Evolutionary conservation across 225 moss, liverwort and hornwort species (phyloP).

Genomic region (Bryum argenteum): DNA sequence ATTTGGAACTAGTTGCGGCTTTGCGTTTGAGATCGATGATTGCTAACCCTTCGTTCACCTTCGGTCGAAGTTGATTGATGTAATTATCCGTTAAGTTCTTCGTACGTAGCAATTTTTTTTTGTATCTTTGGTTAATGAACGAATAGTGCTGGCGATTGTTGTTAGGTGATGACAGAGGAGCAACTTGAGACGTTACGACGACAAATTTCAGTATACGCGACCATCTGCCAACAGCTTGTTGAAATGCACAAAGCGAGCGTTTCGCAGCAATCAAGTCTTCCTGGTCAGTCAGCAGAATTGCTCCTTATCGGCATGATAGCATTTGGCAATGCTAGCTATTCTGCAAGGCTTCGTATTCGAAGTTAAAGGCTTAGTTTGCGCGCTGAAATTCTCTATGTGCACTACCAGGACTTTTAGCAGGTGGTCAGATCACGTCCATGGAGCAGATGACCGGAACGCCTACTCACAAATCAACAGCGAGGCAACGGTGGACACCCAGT

Average conservation of each 20-base stretch:
- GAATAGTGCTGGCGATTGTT: constrained; percentile 21
- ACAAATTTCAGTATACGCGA: constrained; percentile 97
- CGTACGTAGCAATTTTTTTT: not conserved
- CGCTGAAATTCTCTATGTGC: constrained; percentile 11
- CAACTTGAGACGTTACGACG: constrained; percentile 88
- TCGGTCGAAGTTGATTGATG: not conserved
- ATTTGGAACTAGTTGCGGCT: no score
- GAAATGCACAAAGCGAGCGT: constrained; percentile 98
- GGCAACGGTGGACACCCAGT: constrained; percentile 96
- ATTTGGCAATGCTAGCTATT: not conserved
- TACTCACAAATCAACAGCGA: constrained; percentile 82
- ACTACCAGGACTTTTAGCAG: constrained; percentile 61
- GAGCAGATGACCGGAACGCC: constrained; percentile 84
- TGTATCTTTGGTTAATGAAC: not conserved
- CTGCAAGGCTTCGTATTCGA: not conserved
- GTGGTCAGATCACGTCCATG: constrained; percentile 68
- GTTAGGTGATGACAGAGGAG: constrained; percentile 94
- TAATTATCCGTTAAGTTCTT: constrained; percentile 7
- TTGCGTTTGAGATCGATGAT: no score
- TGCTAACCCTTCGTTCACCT: no score
- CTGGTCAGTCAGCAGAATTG: constrained; percentile 57
- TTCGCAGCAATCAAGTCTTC: constrained; percentile 72
- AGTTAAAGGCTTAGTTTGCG: constrained; percentile 2
- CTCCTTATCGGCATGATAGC: constrained; percentile 8
- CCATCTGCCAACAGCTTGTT: constrained; percentile 97